Base-by-base conservation (phyloP, 1,284 basidiomycete genomes). In the Cryptococcus depauperatus region DNA sequence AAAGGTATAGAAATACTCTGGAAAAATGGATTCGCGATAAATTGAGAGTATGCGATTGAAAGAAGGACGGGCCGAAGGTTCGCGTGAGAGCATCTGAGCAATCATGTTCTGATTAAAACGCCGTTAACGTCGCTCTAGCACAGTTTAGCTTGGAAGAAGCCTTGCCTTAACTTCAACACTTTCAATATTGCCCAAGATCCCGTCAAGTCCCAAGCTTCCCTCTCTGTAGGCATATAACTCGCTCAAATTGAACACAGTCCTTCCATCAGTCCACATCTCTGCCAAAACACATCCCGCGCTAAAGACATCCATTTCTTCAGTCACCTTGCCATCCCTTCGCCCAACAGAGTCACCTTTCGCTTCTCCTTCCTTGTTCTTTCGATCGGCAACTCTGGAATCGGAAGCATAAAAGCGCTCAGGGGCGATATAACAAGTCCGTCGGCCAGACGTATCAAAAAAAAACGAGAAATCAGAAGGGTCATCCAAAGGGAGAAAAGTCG, bases 401-500 rank as follows among this genome's bases (percentile, higher is more conserved):
- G 84, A 79, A 3, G 83, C 81, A 69, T 85, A 97, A 73, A 98
- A 99, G 8, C 95, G 77, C 61, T 99, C 95, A 0, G 95, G 95
- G 0, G 95, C 95, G 48, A 99, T 75, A 62, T 98, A 97, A 67
- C 93, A 99, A 3, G 88, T 93, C 5, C 95, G 77, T 8, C 88
- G 76, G 1, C 86, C 89, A 8, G 88, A 91, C 2, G 90, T 93
- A 68, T 98, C 95, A 68, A 93, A 98, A 77, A 85, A 98, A 75
- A 92, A 95, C 4, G 90, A 91, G 69, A 97, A 99, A 71, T 96
- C 92, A 4, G 91, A 83, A 0, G 95, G 95, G 62, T 98, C 93
- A 62, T 99, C 90, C 32, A 97, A 79, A 0, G 95, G 95, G 6
- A 99, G 79, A 62, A 81, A 90, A 1, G 90, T 91, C 0, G 92